phyloP scores from a whole-genome alignment of 306 rosid genomes.

The Corylus heterophylla region DNA sequence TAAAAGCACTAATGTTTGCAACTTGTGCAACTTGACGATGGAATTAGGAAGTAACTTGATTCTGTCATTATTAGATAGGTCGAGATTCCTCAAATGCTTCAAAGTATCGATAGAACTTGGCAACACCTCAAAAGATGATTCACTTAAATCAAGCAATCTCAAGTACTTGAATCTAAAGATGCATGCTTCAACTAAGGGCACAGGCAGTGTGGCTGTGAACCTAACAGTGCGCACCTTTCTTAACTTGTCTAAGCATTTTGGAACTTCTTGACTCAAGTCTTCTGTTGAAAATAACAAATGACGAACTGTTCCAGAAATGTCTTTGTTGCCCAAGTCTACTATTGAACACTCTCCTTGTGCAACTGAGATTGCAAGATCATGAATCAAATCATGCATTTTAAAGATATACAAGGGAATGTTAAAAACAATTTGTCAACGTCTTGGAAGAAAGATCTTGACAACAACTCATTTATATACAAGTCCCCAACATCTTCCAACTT shows the following conservation, averaged over 20 bases:
- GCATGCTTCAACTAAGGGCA: not conserved
- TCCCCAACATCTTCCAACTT: constrained; percentile 33
- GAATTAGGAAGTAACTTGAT: constrained; percentile 24
- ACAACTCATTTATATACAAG: constrained; percentile 23
- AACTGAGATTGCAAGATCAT: constrained; percentile 30
- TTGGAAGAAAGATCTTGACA: constrained; percentile 18
- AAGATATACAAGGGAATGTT: not conserved
- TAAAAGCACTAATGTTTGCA: constrained; percentile 23
- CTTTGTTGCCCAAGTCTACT: not conserved
- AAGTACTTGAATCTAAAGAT: constrained; percentile 13
- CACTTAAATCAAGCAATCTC: constrained; percentile 17
- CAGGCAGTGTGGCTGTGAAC: not conserved
- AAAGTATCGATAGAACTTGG: constrained; percentile 17
- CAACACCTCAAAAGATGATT: constrained; percentile 15
- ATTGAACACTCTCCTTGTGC: constrained; percentile 6
- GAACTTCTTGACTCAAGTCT: not conserved
- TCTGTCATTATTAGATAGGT: not conserved
- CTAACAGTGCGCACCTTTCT: not conserved
- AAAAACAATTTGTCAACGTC: not conserved
- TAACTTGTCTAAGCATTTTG: not conserved
- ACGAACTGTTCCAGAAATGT: not conserved
- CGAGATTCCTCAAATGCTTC: constrained; percentile 26
- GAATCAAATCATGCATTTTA: constrained; percentile 29
- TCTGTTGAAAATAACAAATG: not conserved
- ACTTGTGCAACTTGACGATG: constrained; percentile 30